Percentiles rank a stretch among this genome's conserved stretches.
Evolutionary conservation across 1,284 basidiomycete genomes (phyloP).

Genomic region (Mrakiaceae sp.): DNA sequence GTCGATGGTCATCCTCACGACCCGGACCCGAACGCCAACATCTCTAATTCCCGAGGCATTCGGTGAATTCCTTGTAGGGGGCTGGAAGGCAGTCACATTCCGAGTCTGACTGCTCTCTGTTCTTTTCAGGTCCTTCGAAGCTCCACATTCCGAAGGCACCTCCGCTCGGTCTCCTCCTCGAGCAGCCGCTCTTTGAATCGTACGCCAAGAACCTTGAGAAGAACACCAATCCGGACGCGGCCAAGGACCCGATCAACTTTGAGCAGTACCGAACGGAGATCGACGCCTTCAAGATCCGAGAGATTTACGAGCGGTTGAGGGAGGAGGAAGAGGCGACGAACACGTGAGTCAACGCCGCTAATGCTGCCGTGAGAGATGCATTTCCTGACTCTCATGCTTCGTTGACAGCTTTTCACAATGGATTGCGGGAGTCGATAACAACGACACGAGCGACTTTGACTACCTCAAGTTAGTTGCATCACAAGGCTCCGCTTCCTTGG

Average conservation of each 20-base stretch:
- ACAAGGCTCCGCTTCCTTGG: conserved; percentile 7
- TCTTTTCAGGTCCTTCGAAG: conserved; percentile 45
- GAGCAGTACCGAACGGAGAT: conserved; percentile 52
- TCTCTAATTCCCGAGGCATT: conserved; percentile 52
- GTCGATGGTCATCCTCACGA: conserved; percentile 65
- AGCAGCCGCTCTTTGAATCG: conserved; percentile 64
- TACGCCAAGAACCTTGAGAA: conserved; percentile 42
- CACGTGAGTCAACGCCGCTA: conserved; percentile 46
- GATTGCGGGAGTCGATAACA: conserved; percentile 31
- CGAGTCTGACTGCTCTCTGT: not conserved
- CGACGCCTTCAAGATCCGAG: conserved; percentile 65
- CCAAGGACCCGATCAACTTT: conserved; percentile 55
- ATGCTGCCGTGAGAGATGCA: not conserved
- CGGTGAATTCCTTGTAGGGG: conserved; percentile 24
- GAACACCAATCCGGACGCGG: conserved; percentile 32
- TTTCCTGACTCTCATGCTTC: not conserved
- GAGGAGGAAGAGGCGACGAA: conserved; percentile 66
- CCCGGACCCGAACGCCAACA: conserved; percentile 61
- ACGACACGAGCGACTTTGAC: conserved; percentile 24
- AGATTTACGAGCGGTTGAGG: conserved; percentile 75
- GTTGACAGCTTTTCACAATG: conserved; percentile 26
- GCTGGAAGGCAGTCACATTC: not conserved
- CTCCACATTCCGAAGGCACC: conserved; percentile 95
- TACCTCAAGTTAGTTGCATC: conserved; percentile 13
- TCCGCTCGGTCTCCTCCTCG: conserved; percentile 84